phyloP scores from a whole-genome alignment of 192 early-diverging fungal species.

The Coemansia aciculifera region DNA sequence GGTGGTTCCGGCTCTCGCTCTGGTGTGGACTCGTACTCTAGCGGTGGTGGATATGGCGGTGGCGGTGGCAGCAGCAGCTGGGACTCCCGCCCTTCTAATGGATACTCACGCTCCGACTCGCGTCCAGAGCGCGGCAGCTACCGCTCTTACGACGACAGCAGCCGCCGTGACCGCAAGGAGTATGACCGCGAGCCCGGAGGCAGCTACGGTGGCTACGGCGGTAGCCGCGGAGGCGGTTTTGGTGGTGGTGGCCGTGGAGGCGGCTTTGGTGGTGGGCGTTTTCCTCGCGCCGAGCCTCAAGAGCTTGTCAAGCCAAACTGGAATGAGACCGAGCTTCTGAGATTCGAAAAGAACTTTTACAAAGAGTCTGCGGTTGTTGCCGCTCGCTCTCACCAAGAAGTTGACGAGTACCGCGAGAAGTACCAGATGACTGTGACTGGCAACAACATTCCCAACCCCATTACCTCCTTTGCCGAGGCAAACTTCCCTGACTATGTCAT shows the following conservation, averaged over 20 bases:
- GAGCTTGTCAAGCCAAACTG: constrained; percentile 63
- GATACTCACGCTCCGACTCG: constrained; percentile 18
- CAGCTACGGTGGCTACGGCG: constrained; percentile 15
- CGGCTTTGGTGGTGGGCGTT: constrained; percentile 24
- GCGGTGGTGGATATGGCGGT: constrained; percentile 5
- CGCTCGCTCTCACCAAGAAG: constrained; percentile 65
- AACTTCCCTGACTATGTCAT: constrained; percentile 92
- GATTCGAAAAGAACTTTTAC: constrained; percentile 98
- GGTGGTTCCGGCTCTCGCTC: constrained; percentile 1
- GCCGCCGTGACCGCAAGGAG: constrained; percentile 66
- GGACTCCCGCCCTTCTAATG: constrained; percentile 25
- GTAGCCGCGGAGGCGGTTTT: constrained; percentile 20
- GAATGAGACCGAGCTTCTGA: constrained; percentile 65
- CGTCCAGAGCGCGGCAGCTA: constrained; percentile 58
- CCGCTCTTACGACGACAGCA: constrained; percentile 64
- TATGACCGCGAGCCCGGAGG: constrained; percentile 28
- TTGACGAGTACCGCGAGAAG: constrained; percentile 73
- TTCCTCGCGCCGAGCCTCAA: constrained; percentile 33
- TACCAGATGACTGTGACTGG: constrained; percentile 87
- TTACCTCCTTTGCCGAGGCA: constrained; percentile 86
- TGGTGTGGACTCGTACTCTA: constrained; percentile 1
- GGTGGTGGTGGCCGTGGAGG: constrained; percentile 14
- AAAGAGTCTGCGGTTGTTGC: constrained; percentile 76
- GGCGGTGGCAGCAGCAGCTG: constrained; percentile 13
- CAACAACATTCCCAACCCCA: constrained; percentile 84